Evolutionary conservation across 495 filamentous ascomycete species (phyloP), one percentile per base, ranked within the genome.

Genomic region (Collariella sp.): DNA sequence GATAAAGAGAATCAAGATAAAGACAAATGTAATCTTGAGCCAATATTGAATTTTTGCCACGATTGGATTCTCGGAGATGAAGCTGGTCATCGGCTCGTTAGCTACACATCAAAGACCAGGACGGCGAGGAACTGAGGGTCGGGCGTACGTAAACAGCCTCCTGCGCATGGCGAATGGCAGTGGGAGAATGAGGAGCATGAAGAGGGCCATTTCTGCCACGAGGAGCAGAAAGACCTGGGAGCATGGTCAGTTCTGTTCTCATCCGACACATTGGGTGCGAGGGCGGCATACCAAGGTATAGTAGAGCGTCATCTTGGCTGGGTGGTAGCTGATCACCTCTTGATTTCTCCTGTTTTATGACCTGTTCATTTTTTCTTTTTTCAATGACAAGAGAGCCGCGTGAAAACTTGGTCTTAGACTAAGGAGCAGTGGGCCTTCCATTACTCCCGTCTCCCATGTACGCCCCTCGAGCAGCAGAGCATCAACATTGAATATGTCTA

Each of bases 1-100:
- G 67, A 98, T 81, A 77, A 97, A 98, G 46, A 98, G 83, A 53
- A 98, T 95, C 41, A 96, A 72, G 63, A 98, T 97, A 74, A 97
- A 97, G 62, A 97, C 89, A 65, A 97, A 98, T 3, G 89, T 95
- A 42, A 98, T 98, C 85, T 96, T 73, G 42, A 76, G 57, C 53
- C 65, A 68, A 63, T 77, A 76, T 65, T 76, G 77, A 31, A 78
- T 31, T 60, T 79, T 81, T 20, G 73, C 73, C 24, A 77, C 65
- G 43, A 78, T 42, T 0, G 88, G 84, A 68, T 86, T 97, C 65
- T 95, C 89, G 24, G 89, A 94, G 54, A 97, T 85, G 69, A 79
- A 82, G 39, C 73, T 77, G 26, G 22, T 11, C 19, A 20, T 7
- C 2, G 15, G n/a, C 9, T 40, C 10, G 29, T 58, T 26, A 49